Evolutionary conservation across 208 protist species (phyloP), one percentile per base, ranked within the genome.

Genomic region (Strigomonas galati): DNA sequence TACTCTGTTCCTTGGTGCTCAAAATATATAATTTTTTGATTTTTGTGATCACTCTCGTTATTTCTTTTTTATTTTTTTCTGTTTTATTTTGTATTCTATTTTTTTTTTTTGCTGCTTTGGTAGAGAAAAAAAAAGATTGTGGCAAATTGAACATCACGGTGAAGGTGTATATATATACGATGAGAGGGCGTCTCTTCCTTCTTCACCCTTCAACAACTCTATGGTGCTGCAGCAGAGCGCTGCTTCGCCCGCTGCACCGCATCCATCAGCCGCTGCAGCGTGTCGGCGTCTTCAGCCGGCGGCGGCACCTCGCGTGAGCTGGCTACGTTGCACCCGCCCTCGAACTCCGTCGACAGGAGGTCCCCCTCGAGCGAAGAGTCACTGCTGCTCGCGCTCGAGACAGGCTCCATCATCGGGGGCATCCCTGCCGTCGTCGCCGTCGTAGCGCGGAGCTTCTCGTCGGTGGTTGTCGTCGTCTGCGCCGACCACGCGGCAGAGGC

Each of bases 221-320:
- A 58, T 23, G 12, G 12, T 7, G 19, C 23, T 5, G 17, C 23
- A 4, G 53, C 60, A 21, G 53, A 23, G 14, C 78, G 72, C 44
- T 71, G 53, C 10, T 66, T 48, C 0, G 79, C 67, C 9, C 79
- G 56, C 35, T 71, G 61, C 51, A 85, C 53, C 1, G 79, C 79
- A 21, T 70, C 72, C 40, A 68, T 69, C 32, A 85, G 72, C 31
- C 67, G 71, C 24, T 72, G 56, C 27, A 85, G 67, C 52, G 74
- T 78, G 6, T 57, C 21, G 2, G 51, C 71, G 27, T 70, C 62
- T 40, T 69, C 49, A 14, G 49, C n/a, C 49, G 49, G 7, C 26
- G 49, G 5, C 49, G 26, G 43, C 43, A 19, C 15, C 19, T 14
- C 15, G 43, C 43, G 14, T 14, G 14, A 21, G 43, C 15, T 49